Evolutionary conservation across 108 stramenopile species (phyloP).

Genomic region (Cyclotella atomus): DNA sequence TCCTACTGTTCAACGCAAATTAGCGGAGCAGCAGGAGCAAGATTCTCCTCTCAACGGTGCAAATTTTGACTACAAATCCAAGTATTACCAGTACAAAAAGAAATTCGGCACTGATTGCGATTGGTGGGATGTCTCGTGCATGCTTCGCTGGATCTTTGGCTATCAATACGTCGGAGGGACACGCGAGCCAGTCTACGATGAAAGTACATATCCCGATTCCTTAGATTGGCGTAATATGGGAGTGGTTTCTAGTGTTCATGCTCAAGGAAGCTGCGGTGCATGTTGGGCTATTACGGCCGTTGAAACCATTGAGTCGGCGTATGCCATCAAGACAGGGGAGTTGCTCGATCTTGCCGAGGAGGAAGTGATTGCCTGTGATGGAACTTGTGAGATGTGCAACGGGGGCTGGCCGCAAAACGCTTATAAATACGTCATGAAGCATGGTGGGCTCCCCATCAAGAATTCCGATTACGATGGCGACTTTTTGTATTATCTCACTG

Average conservation of each 20-base stretch:
- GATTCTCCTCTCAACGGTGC: slow-evolving; percentile 1
- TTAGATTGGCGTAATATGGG: slow-evolving; percentile 87
- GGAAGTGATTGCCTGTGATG: slow-evolving; percentile 80
- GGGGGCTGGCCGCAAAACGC: slow-evolving; percentile 94
- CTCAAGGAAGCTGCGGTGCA: slow-evolving; percentile 83
- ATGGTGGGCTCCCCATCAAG: slow-evolving; percentile 71
- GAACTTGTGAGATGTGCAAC: slow-evolving; percentile 70
- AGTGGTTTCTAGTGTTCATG: slow-evolving; percentile 69
- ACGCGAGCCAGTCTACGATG: slow-evolving; percentile 62
- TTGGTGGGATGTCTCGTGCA: slow-evolving; percentile 80
- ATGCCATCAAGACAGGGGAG: slow-evolving; percentile 69
- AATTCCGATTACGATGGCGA: slow-evolving; percentile 68
- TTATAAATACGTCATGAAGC: slow-evolving; percentile 81
- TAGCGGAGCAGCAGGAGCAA: slow-evolving; percentile 26
- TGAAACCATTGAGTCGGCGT: slow-evolving; percentile 84
- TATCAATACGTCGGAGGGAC: slow-evolving; percentile 71
- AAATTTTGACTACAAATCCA: slow-evolving; percentile 28
- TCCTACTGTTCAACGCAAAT: slow-evolving; percentile 41
- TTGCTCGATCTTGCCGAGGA: slow-evolving; percentile 71
- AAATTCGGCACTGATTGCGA: slow-evolving; percentile 51
- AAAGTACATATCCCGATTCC: slow-evolving; percentile 49
- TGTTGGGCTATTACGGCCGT: slow-evolving; percentile 93
- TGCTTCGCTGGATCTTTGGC: slow-evolving; percentile 65
- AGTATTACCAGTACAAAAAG: slow-evolving; percentile 17
- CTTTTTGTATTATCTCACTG: slow-evolving; percentile 64